Evolutionary conservation across 129 eudicot species (phyloP).

Genomic region (Pulicaria dysenterica): DNA sequence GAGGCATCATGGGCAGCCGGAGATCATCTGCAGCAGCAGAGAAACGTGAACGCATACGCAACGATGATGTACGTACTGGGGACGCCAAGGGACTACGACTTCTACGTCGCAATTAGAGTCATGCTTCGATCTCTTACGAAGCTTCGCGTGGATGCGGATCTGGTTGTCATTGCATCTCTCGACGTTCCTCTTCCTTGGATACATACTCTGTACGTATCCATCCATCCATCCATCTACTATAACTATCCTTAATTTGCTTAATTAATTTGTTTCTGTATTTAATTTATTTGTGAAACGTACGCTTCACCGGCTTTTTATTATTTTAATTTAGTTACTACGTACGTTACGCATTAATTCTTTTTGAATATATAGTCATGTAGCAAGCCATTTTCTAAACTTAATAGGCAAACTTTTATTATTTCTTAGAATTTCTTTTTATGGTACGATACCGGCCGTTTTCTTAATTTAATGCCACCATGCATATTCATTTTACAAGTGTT

Average conservation of each 20-base stretch:
- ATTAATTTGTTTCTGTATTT: neutral
- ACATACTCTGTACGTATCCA: slow-evolving; percentile 68
- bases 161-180: slow-evolving; percentile 81
- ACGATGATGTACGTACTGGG: slow-evolving; percentile 97
- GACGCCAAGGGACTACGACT: slow-evolving; percentile 87
- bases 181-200: slow-evolving; percentile 86
- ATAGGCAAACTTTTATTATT: no score
- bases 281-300: neutral
- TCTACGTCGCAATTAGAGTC: slow-evolving; percentile 84
- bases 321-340: no score
- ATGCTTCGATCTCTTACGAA: slow-evolving; percentile 62
- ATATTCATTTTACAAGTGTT: no score
- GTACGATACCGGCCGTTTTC: no score
- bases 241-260: neutral
- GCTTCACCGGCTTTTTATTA: no score
- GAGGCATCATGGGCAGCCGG: neutral
- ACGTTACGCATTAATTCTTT: no score
- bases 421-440: no score
- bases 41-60: slow-evolving; percentile 90
- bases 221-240: no score
- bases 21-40: slow-evolving; percentile 11
- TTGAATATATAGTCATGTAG: no score
- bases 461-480: no score
- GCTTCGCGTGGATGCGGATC: slow-evolving; percentile 80
- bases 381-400: no score